phyloP scores from a whole-genome alignment of 805 yeast genomes.

The Metschnikowia cerradonensis region DNA sequence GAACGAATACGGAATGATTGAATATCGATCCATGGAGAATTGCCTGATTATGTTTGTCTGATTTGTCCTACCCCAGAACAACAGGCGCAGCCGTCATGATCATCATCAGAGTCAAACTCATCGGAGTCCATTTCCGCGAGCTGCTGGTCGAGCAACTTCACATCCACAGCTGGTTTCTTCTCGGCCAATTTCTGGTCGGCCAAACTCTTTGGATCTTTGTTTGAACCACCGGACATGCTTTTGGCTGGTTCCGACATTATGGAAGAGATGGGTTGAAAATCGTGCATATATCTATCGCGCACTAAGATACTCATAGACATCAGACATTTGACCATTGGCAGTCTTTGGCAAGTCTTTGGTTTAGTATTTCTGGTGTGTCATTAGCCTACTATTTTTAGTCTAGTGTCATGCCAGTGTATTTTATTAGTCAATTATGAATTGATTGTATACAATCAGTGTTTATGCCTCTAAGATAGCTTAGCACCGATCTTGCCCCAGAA shows the following conservation, averaged over 20 bases:
- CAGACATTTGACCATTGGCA: too few relatives aligned
- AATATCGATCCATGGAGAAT: too few relatives aligned
- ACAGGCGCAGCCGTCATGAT: slow-evolving; percentile 15
- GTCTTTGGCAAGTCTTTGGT: too few relatives aligned
- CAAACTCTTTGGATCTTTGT: not conserved
- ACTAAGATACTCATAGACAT: not conserved
- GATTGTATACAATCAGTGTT: not conserved
- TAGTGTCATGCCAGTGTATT: too few relatives aligned
- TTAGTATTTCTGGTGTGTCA: too few relatives aligned
- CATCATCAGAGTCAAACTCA: slow-evolving; percentile 18
- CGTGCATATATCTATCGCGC: not conserved
- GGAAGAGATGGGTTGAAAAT: not conserved
- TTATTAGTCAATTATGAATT: too few relatives aligned
- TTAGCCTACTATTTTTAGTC: too few relatives aligned
- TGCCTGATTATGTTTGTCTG: not conserved
- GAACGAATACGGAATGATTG: too few relatives aligned
- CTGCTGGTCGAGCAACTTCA: slow-evolving; percentile 17
- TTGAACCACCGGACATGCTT: not conserved
- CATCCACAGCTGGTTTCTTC: slow-evolving; percentile 9
- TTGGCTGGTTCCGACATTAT: slow-evolving; percentile 4
- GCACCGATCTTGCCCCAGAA: slow-evolving; percentile 56
- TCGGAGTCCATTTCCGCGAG: slow-evolving; percentile 19
- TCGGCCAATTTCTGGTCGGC: too few relatives aligned
- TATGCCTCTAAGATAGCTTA: slow-evolving; percentile 14
- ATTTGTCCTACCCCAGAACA: slow-evolving; percentile 19